These are phyloP conservation scores for Omphalea diandra DNA, from an alignment of 441 rosid species.

Conservation along the genomic window DNA sequence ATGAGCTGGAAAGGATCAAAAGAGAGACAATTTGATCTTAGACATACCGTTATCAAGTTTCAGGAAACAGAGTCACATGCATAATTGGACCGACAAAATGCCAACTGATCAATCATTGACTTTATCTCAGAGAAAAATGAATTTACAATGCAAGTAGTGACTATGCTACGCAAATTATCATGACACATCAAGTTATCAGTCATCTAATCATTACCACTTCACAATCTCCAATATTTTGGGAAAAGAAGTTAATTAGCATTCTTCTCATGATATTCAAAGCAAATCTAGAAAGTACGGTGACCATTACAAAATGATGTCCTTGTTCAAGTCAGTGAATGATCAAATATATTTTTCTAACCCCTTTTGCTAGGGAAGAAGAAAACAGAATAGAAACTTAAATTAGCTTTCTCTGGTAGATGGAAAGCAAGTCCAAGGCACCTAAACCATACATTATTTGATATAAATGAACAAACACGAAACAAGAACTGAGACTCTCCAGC, in stretches of 20 bases:
- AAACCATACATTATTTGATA: neutral
- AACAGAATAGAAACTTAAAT: neutral
- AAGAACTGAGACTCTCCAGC: slow-evolving; percentile 3
- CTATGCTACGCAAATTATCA: neutral
- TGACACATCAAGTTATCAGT: slow-evolving; percentile 5
- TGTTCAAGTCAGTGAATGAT: too few species aligned
- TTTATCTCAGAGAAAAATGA: neutral
- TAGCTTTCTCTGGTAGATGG: slow-evolving; percentile 1
- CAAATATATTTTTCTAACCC: too few species aligned
- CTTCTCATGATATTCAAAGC: neutral
- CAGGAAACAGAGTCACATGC: slow-evolving; percentile 6
- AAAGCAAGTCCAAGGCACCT: neutral
- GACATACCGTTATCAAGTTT: neutral
- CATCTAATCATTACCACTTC: neutral
- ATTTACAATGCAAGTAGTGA: neutral
- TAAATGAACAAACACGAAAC: neutral
- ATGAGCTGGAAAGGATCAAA: slow-evolving; percentile 51
- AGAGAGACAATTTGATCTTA: neutral
- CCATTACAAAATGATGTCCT: too few species aligned
- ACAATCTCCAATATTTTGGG: neutral
- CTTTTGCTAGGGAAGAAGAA: too few species aligned
- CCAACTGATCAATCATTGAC: neutral
- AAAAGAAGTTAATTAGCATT: neutral
- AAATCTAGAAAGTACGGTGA: too few species aligned
- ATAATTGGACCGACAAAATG: neutral